phyloP scores from a whole-genome alignment of 306 rosid species.

The Quercus ilex region DNA sequence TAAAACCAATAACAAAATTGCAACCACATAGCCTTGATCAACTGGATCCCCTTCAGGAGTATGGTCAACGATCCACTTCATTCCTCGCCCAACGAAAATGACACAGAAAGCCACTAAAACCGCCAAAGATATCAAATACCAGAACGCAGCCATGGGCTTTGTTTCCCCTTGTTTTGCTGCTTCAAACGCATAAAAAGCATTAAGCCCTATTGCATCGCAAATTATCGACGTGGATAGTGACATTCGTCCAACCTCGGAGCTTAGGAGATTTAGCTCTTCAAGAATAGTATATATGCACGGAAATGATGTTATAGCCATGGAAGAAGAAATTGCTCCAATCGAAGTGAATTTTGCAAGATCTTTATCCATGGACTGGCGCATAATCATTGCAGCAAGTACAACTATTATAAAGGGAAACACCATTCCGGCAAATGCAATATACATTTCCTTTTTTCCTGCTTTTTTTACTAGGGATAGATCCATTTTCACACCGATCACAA shows the following conservation, averaged over 20 bases:
- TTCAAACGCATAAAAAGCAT: constrained; percentile 31
- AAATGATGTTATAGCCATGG: constrained; percentile 49
- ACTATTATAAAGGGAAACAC: constrained; percentile 24
- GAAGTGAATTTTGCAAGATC: constrained; percentile 43
- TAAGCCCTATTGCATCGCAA: constrained; percentile 39
- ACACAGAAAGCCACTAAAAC: background rate
- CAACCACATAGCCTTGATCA: constrained; percentile 32
- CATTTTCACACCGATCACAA: constrained; percentile 64
- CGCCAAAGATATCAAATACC: constrained; percentile 40
- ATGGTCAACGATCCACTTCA: constrained; percentile 31
- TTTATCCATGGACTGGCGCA: constrained; percentile 52
- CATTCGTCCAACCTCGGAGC: constrained; percentile 60
- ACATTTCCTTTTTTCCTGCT: constrained; percentile 40
- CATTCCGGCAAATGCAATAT: constrained; percentile 35
- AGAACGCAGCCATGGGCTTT: background rate
- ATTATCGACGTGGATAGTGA: constrained; percentile 46
- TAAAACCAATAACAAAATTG: constrained; percentile 35
- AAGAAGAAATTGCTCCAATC: constrained; percentile 38
- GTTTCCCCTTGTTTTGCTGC: constrained; percentile 45
- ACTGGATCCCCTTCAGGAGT: constrained; percentile 54
- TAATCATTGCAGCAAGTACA: constrained; percentile 16
- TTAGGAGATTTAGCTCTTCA: constrained; percentile 65
- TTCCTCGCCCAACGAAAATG: constrained; percentile 9
- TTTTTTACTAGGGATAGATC: constrained; percentile 33
- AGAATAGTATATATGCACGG: constrained; percentile 43